A percentile compares a stretch with the other conserved stretches of the same genome.
Evolutionary conservation across 768 basidiomycete species (phyloP).

Genomic region (Termitomyces sp.): DNA sequence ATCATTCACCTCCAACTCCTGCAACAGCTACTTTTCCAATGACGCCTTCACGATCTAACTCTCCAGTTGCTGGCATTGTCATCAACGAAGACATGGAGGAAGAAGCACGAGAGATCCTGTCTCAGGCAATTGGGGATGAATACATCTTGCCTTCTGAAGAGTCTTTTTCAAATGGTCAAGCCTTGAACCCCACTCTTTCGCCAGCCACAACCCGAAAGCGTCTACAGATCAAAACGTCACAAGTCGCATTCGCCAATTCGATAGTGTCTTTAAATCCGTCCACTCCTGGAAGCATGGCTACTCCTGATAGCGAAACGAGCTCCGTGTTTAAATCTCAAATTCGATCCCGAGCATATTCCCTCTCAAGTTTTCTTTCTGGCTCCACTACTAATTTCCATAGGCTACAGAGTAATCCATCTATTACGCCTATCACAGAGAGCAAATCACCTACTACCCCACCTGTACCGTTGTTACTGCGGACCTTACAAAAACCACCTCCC

Average conservation of each 20-base stretch:
- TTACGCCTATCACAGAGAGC: neutral
- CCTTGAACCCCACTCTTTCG: neutral
- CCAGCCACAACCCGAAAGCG: neutral
- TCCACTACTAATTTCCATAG: conserved; percentile 1
- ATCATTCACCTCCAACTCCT: conserved; percentile 9
- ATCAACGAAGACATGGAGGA: conserved; percentile 16
- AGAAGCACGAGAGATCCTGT: conserved; percentile 17
- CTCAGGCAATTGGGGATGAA: conserved; percentile 10
- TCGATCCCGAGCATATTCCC: conserved; percentile 15
- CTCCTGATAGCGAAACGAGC: neutral
- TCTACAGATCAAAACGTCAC: conserved; percentile 2
- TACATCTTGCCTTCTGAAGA: conserved; percentile 6
- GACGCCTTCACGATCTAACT: conserved; percentile 22
- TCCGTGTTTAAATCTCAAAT: neutral
- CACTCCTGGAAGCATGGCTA: conserved; percentile 13
- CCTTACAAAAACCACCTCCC: conserved; percentile 34
- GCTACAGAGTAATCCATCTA: neutral
- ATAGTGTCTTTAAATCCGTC: conserved; percentile 25
- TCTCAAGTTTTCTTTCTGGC: conserved; percentile 8
- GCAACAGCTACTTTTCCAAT: conserved; percentile 15
- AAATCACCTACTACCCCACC: neutral
- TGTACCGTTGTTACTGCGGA: conserved; percentile 28
- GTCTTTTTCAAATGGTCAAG: neutral
- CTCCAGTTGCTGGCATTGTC: conserved; percentile 16
- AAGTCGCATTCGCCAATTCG: conserved; percentile 17